Evolutionary conservation across 2,329 filamentous ascomycete genomes (phyloP).

Genomic region (Mycocentrospora acerina): DNA sequence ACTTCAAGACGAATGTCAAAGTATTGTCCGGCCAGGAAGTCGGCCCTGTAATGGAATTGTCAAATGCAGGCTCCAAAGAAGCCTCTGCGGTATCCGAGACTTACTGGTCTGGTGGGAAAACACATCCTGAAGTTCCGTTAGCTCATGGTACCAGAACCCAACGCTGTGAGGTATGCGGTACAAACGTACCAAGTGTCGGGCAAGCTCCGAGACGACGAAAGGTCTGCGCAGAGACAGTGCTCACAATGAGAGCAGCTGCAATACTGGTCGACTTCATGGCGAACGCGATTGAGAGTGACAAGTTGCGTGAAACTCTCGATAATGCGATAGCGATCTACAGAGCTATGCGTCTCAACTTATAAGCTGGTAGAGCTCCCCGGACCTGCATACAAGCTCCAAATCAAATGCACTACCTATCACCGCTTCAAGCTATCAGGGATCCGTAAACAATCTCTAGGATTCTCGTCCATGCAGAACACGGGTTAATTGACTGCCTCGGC

Average conservation of each 20-base stretch:
- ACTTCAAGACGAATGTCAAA: slow-evolving; percentile 84
- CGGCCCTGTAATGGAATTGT: slow-evolving; percentile 52
- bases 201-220: slow-evolving; percentile 59
- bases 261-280: slow-evolving; percentile 34
- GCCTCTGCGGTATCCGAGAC: slow-evolving; percentile 15
- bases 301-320: slow-evolving; percentile 15
- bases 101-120: slow-evolving; percentile 61
- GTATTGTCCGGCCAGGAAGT: slow-evolving; percentile 80
- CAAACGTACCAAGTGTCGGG: slow-evolving; percentile 53
- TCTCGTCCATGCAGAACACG: slow-evolving; percentile 14
- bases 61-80: slow-evolving; percentile 5
- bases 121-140: slow-evolving; percentile 42
- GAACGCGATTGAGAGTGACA: slow-evolving; percentile 18
- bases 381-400: slow-evolving; percentile 21
- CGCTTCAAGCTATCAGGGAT: slow-evolving; percentile 12
- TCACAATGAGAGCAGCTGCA: slow-evolving; percentile 30
- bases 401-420: slow-evolving; percentile 5
- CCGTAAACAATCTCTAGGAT: slow-evolving; percentile 12
- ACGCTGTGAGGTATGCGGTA: no score
- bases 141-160: slow-evolving; percentile 3
- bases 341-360: slow-evolving; percentile 30
- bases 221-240: slow-evolving; percentile 50
- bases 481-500: slow-evolving; percentile 13
- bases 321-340: slow-evolving; percentile 18
- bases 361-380: slow-evolving; percentile 25